Percentiles rank a stretch among this genome's conserved stretches.
phyloP scores from a whole-genome alignment of 345 rosid species.

The thale cress (Arabidopsis thaliana) region DNA sequence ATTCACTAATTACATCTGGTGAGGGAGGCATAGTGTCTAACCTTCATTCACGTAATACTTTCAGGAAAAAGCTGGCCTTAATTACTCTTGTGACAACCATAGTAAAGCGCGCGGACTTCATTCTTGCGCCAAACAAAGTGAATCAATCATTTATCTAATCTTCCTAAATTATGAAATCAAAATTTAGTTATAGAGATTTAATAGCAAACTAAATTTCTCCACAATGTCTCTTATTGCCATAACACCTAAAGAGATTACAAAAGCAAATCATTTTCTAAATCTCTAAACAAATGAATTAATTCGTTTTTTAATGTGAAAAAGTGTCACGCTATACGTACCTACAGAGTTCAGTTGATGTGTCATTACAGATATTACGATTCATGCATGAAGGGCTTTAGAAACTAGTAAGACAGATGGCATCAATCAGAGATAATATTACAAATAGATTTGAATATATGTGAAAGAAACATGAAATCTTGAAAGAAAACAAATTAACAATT shows the following conservation, averaged over 20 bases:
- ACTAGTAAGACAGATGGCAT: conserved; percentile 15
- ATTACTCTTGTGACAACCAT: too few species aligned
- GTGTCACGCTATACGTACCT: background rate
- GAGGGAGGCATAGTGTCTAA: too few species aligned
- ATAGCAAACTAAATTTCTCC: background rate
- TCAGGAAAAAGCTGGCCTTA: too few species aligned
- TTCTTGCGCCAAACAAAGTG: too few species aligned
- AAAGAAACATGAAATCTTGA: background rate
- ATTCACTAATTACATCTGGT: too few species aligned
- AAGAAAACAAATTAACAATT: background rate
- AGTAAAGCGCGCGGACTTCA: too few species aligned
- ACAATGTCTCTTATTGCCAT: background rate
- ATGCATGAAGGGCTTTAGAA: conserved; percentile 21
- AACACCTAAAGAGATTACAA: background rate
- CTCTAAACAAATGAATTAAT: background rate
- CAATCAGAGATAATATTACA: conserved; percentile 22
- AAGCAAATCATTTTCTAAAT: background rate
- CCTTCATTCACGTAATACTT: too few species aligned
- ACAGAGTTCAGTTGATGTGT: conserved; percentile 1
- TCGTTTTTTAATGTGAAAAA: background rate
- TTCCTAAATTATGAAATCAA: too few species aligned
- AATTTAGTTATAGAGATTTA: too few species aligned
- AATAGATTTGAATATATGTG: background rate
- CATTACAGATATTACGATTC: conserved; percentile 8
- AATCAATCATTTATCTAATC: background rate